Percentiles rank a stretch among this genome's conserved stretches.
These are phyloP conservation scores for Lactarius indigo DNA, from an alignment of 768 basidiomycete species.

Conservation along the genomic window DNA sequence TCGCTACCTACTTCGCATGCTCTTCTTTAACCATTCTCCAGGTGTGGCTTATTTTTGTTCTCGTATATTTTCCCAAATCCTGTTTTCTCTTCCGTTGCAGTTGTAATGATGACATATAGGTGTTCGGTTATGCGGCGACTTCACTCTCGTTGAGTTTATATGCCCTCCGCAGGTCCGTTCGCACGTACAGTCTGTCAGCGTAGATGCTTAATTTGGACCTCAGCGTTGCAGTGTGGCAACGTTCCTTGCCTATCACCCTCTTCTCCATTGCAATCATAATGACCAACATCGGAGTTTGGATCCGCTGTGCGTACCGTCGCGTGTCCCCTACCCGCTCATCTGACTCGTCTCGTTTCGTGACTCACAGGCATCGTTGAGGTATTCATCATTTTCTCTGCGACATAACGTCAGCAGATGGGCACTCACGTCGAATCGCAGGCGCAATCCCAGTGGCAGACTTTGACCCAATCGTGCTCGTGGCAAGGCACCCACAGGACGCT, in stretches of 20 bases:
- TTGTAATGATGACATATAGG: background rate
- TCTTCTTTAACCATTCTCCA: background rate
- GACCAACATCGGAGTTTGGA: constrained; percentile 15
- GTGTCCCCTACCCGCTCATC: background rate
- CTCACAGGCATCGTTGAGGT: constrained; percentile 5
- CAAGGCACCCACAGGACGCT: background rate
- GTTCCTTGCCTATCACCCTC: background rate
- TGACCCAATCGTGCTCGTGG: background rate
- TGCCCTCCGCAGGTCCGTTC: constrained; percentile 17
- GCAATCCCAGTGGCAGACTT: background rate
- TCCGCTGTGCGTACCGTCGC: constrained; percentile 9
- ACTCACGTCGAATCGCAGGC: constrained; percentile 2
- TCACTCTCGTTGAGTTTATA: constrained; percentile 19
- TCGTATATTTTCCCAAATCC: constrained; percentile 3
- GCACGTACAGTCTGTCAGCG: background rate
- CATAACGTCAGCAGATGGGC: background rate
- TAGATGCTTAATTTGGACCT: background rate
- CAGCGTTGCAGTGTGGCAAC: constrained; percentile 23
- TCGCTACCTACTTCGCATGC: background rate
- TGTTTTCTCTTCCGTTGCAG: background rate
- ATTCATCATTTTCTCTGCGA: background rate
- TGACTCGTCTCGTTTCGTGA: background rate
- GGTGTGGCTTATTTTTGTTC: constrained; percentile 6
- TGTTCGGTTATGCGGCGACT: constrained; percentile 13
- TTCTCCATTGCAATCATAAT: background rate